Evolutionary conservation across 2,329 filamentous ascomycete genomes (phyloP).

Genomic region (Fusarium sp.): DNA sequence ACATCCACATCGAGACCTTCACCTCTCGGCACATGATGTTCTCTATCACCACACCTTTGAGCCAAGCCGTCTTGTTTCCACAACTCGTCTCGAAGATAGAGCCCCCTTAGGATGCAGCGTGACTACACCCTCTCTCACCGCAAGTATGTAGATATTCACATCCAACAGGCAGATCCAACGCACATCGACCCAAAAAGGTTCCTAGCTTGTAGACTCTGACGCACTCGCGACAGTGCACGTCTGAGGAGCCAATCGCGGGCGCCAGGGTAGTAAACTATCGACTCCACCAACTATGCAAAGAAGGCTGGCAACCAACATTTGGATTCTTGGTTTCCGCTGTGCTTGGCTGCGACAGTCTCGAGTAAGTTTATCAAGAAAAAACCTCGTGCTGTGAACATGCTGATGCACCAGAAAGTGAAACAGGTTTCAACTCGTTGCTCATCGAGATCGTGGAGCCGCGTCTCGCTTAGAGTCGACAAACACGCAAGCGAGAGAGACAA

Average conservation of each 20-base stretch:
- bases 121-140: conserved; percentile 9
- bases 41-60: background rate
- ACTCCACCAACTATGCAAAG: conserved; percentile 1
- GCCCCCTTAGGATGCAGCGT: background rate
- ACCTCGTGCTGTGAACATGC: background rate
- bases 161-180: conserved; percentile 4
- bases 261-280: conserved; percentile 2
- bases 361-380: background rate
- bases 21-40: background rate
- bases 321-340: background rate
- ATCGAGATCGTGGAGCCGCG: conserved; percentile 12
- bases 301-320: background rate
- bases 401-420: conserved; percentile 7
- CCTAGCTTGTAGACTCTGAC: conserved; percentile 24
- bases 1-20: background rate
- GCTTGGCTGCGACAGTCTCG: background rate
- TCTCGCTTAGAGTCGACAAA: conserved; percentile 13
- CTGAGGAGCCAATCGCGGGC: conserved; percentile 27
- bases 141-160: conserved; percentile 25
- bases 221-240: conserved; percentile 18
- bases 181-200: conserved; percentile 5
- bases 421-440: conserved; percentile 20
- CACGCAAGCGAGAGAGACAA: conserved; percentile 16
- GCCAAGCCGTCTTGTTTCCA: background rate
- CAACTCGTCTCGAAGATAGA: background rate